Percentiles rank a stretch among this genome's conserved stretches.
Evolutionary conservation across 805 yeast species (phyloP).

Genomic region (Candida sphagnicola): DNA sequence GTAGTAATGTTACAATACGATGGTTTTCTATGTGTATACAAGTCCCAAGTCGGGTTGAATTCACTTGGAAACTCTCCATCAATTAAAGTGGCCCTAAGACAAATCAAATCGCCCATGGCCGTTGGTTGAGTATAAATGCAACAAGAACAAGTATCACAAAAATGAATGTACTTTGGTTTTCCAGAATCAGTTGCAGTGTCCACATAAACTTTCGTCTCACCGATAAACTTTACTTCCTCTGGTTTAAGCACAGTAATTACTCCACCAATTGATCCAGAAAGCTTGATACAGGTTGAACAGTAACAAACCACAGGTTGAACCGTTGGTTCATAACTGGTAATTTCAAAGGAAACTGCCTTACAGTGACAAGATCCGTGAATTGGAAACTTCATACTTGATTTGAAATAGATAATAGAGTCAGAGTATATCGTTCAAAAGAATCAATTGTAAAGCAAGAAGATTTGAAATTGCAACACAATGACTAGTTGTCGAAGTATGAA

Average conservation of each 20-base stretch:
- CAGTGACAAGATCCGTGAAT: slow-evolving; percentile 2
- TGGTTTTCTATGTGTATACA: slow-evolving; percentile 1
- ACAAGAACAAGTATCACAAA: not conserved
- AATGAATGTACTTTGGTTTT: slow-evolving; percentile 1
- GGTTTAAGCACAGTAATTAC: slow-evolving; percentile 1
- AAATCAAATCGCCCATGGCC: slow-evolving; percentile 2
- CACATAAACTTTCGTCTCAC: slow-evolving; percentile 1
- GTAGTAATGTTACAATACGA: not conserved
- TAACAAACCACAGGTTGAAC: not conserved
- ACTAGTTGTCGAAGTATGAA: no score
- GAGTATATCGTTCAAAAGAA: no score
- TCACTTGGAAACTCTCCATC: slow-evolving; percentile 3
- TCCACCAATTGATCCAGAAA: slow-evolving; percentile 3
- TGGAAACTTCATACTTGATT: not conserved
- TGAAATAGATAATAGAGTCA: no score
- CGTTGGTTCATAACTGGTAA: not conserved
- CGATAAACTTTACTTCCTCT: slow-evolving; percentile 1
- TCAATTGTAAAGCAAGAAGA: not conserved
- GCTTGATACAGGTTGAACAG: slow-evolving; percentile 1
- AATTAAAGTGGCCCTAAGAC: slow-evolving; percentile 2
- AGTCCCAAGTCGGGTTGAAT: slow-evolving; percentile 1
- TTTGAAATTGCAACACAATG: no score
- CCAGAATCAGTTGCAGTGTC: slow-evolving; percentile 2
- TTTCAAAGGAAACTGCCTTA: slow-evolving; percentile 1
- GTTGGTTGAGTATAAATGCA: slow-evolving; percentile 3